A percentile compares a stretch with the other conserved stretches of the same genome.
Evolutionary conservation across 257 asterid species (phyloP).

Genomic region (Penstemon newberryi): DNA sequence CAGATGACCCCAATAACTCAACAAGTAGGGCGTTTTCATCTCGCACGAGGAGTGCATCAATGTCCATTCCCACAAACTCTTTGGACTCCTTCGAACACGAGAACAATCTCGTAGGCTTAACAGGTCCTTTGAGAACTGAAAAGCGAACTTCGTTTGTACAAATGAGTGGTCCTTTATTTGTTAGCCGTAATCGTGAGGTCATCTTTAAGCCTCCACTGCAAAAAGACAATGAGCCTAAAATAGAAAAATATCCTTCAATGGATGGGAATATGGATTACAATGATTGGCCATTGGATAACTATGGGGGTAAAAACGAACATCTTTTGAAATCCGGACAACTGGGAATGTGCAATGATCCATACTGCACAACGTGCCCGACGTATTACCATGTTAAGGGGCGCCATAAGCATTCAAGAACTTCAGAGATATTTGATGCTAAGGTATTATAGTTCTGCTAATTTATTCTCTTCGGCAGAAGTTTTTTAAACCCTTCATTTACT

Average conservation of each 20-base stretch:
- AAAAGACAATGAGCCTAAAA: constrained; percentile 35
- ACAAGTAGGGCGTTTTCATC: constrained; percentile 37
- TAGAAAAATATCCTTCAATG: constrained; percentile 56
- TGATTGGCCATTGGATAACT: constrained; percentile 47
- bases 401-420: constrained; percentile 42
- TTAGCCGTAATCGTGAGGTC: constrained; percentile 42
- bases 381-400: constrained; percentile 51
- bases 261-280: constrained; percentile 29
- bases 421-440: constrained; percentile 67
- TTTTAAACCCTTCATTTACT: neutral
- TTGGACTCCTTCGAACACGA: constrained; percentile 43
- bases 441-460: constrained; percentile 35
- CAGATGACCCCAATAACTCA: constrained; percentile 38
- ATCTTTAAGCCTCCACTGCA: constrained; percentile 43
- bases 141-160: constrained; percentile 46
- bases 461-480: constrained; percentile 1
- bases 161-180: constrained; percentile 64
- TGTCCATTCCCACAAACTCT: constrained; percentile 53
- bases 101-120: constrained; percentile 49
- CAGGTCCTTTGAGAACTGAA: constrained; percentile 72
- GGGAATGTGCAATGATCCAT: constrained; percentile 93
- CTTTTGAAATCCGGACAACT: constrained; percentile 84
- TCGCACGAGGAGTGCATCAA: constrained; percentile 74
- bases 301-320: constrained; percentile 61
- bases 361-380: constrained; percentile 92